Percentiles rank a stretch among this genome's conserved stretches.
phyloP scores from a whole-genome alignment of 2,329 filamentous ascomycete genomes.

The Colletotrichum echinochloae region DNA sequence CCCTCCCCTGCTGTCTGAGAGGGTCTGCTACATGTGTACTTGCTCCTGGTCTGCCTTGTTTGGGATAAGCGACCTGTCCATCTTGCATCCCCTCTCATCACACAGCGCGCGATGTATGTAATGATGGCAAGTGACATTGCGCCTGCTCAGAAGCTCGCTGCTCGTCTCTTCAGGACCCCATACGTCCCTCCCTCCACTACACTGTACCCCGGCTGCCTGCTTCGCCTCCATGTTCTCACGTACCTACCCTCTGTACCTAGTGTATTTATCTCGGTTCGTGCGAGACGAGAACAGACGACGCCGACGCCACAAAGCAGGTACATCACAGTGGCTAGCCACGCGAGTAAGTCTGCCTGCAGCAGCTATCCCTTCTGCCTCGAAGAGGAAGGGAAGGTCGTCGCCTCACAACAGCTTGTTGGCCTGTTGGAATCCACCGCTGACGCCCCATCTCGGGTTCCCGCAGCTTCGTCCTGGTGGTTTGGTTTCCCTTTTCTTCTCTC shows the following conservation, averaged over 20 bases:
- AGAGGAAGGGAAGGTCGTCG: slow-evolving; percentile 14
- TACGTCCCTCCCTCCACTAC: slow-evolving; percentile 18
- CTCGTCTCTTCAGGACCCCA: slow-evolving; percentile 32
- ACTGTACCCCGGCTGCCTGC: slow-evolving; percentile 4
- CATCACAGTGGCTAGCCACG: slow-evolving; percentile 30
- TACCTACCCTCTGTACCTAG: background rate
- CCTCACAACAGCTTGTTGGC: background rate
- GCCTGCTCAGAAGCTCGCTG: slow-evolving; percentile 22
- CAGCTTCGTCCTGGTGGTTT: background rate
- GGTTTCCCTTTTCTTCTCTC: background rate
- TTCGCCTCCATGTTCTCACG: background rate
- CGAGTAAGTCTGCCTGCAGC: slow-evolving; percentile 33
- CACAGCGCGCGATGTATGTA: slow-evolving; percentile 6
- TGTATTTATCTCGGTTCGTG: slow-evolving; percentile 28
- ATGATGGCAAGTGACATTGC: slow-evolving; percentile 21
- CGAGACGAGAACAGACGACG: slow-evolving; percentile 33
- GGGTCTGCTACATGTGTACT: slow-evolving; percentile 1
- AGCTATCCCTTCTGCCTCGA: slow-evolving; percentile 12
- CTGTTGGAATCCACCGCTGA: background rate
- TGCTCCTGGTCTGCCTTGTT: slow-evolving; percentile 14
- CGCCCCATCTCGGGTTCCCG: background rate
- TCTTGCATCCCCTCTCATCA: slow-evolving; percentile 31
- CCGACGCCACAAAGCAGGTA: slow-evolving; percentile 37
- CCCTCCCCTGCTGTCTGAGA: slow-evolving; percentile 7
- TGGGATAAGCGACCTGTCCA: slow-evolving; percentile 30